Evolutionary conservation across 2,329 filamentous ascomycete genomes (phyloP), one percentile per base, ranked within the genome.

Genomic region (Diaporthe vaccinii): DNA sequence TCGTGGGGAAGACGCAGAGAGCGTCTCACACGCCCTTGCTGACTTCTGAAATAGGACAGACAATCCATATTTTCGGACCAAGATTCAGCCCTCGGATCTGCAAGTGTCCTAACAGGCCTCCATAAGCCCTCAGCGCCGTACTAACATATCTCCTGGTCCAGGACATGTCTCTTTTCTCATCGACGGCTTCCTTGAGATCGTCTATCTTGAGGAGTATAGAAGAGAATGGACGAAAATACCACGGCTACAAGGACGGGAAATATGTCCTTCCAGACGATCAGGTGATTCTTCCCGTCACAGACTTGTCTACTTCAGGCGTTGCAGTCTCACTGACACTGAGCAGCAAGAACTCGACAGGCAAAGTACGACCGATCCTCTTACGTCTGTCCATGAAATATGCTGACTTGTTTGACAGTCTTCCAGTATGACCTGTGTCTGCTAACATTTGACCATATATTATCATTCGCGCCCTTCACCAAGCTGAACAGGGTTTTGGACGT

Each of bases 401-500:
- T 77, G 41, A 77, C 46, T 28, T 25, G 20, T 2, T 39, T 31
- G 41, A 31, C 53, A 81, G 81, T 81, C 58, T 82, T 83, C 71
- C 82, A 84, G 70, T 85, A 86, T 72, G 78, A 81, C 31, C 74
- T 82, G 34, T 85, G 86, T 74, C 83, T 83, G 7, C 79, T 87
- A 74, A 85, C 85, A 0, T 86, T 87, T 72, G 83, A 83, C 67
- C 86, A 86, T 55, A 83, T 82, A 57, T 83, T 88, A 14, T 84
- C 84, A 77, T 83, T 87, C 67, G 84, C 88, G 3, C 88, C 88
- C 0, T 77, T 89, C 22, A 78, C 82, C 4, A 82, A 83, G 17
- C 82, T 84, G 0, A 83, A 84, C 69, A 81, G 85, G 44, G 84
- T 85, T 28, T 80, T 89, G n/a, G 88, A 89, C 77, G 81, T 89